Percentiles rank a stretch among this genome's conserved stretches.
phyloP scores from a whole-genome alignment of 306 rosid genomes.

The Cicer arietinum region DNA sequence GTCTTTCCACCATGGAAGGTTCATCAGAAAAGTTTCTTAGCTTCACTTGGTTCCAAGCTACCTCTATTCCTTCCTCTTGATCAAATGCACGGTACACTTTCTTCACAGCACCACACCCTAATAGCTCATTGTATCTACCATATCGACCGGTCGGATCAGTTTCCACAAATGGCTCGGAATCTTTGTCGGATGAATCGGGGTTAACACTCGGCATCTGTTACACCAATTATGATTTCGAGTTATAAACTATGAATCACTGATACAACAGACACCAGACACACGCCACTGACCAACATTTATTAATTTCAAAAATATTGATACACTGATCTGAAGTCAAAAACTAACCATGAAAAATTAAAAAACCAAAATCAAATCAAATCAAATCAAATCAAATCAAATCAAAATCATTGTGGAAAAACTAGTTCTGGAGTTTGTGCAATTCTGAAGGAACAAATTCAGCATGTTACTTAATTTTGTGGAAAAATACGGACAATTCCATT shows the following conservation, averaged over 20 bases:
- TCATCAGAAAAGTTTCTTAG: slow-evolving; percentile 68
- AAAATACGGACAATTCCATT: not conserved
- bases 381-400: slow-evolving; percentile 11
- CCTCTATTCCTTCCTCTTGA: slow-evolving; percentile 92
- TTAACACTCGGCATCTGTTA: slow-evolving; percentile 64
- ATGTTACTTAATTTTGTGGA: not conserved
- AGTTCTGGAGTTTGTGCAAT: slow-evolving; percentile 10
- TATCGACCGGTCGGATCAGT: slow-evolving; percentile 72
- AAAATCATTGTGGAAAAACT: not conserved
- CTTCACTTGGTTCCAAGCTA: slow-evolving; percentile 96
- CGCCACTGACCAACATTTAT: too few relatives aligned
- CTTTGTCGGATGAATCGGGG: slow-evolving; percentile 55
- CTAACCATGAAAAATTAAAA: not conserved
- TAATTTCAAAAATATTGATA: too few relatives aligned
- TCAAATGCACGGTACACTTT: slow-evolving; percentile 91
- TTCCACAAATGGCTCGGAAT: slow-evolving; percentile 73
- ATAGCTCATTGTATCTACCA: slow-evolving; percentile 74
- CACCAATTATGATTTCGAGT: not conserved
- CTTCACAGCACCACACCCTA: slow-evolving; percentile 82
- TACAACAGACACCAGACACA: too few relatives aligned
- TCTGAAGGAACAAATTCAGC: slow-evolving; percentile 1
- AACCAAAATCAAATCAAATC: not conserved
- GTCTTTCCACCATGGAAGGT: slow-evolving; percentile 73
- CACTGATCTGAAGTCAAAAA: too few relatives aligned
- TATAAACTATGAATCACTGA: too few relatives aligned